phyloP scores from a whole-genome alignment of 345 rosid species.

The Leavenworthia alabamica region DNA sequence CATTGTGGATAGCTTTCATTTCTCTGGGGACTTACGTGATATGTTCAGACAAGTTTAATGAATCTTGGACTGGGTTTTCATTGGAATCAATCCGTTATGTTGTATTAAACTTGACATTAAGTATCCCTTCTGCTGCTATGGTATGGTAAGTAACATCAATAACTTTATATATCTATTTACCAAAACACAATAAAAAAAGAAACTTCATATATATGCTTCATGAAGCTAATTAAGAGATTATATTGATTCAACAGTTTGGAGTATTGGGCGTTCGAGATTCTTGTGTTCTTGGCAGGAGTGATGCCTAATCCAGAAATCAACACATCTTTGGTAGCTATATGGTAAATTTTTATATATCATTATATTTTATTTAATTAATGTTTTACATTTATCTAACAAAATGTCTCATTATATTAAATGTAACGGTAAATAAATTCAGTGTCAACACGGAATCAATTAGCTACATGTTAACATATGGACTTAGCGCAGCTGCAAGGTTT shows the following conservation, averaged over 20 bases:
- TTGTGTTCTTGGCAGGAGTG: conserved; percentile 64
- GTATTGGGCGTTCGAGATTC: conserved; percentile 67
- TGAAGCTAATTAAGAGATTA: no score
- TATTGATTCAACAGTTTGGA: conserved; percentile 57
- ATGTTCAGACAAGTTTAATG: conserved; percentile 32
- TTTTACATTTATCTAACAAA: neutral
- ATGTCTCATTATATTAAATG: neutral
- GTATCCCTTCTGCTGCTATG: conserved; percentile 77
- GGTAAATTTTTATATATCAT: conserved; percentile 33
- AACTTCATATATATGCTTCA: no score
- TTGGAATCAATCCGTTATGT: conserved; percentile 35
- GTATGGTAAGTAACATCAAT: conserved; percentile 45
- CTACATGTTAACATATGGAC: conserved; percentile 56
- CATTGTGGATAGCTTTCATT: conserved; percentile 51
- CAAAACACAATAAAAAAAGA: no score
- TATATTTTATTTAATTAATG: neutral
- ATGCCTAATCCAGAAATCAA: conserved; percentile 52
- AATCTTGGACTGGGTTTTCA: conserved; percentile 60
- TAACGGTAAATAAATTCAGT: conserved; percentile 25
- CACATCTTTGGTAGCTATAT: conserved; percentile 63
- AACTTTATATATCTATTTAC: no score
- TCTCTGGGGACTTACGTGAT: conserved; percentile 41
- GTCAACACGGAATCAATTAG: conserved; percentile 55
- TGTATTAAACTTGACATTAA: conserved; percentile 36
- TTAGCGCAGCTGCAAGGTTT: conserved; percentile 77